These are phyloP conservation scores for Plasmodium chabaudi DNA, from an alignment of 169 alveolate genomes.

Conservation along the genomic window DNA sequence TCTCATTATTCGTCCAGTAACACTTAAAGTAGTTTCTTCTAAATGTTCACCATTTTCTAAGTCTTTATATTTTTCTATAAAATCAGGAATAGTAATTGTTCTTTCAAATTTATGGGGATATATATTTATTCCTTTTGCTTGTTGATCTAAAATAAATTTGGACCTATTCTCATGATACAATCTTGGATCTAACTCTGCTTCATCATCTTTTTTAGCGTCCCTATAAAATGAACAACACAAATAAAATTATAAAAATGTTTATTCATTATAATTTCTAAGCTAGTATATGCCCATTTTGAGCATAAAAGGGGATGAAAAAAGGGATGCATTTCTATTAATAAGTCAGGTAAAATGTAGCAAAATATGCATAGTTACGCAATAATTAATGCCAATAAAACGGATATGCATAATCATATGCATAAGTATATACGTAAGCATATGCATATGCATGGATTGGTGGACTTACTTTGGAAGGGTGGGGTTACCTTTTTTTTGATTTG, in stretches of 20 bases:
- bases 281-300: too few species aligned
- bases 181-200: constrained; percentile 82
- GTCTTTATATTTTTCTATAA: constrained; percentile 89
- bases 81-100: constrained; percentile 90
- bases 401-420: too few species aligned
- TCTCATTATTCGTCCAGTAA: constrained; percentile 94
- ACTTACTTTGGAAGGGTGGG: too few species aligned
- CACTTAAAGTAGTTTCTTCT: constrained; percentile 86
- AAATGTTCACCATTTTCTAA: constrained; percentile 91
- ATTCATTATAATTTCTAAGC: too few species aligned
- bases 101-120: constrained; percentile 88
- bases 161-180: constrained; percentile 81
- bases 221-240: not conserved
- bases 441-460: too few species aligned
- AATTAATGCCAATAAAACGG: too few species aligned
- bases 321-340: too few species aligned
- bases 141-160: constrained; percentile 78
- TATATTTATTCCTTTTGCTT: constrained; percentile 78
- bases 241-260: too few species aligned
- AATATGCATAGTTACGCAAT: too few species aligned
- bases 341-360: too few species aligned
- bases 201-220: constrained; percentile 71
- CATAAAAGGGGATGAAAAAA: too few species aligned
- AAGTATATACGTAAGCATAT: not conserved
- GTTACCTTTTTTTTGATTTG: not conserved